These are phyloP conservation scores for Conidiobolus incongruus DNA, from an alignment of 371 early-diverging fungal genomes.

Conservation along the genomic window DNA sequence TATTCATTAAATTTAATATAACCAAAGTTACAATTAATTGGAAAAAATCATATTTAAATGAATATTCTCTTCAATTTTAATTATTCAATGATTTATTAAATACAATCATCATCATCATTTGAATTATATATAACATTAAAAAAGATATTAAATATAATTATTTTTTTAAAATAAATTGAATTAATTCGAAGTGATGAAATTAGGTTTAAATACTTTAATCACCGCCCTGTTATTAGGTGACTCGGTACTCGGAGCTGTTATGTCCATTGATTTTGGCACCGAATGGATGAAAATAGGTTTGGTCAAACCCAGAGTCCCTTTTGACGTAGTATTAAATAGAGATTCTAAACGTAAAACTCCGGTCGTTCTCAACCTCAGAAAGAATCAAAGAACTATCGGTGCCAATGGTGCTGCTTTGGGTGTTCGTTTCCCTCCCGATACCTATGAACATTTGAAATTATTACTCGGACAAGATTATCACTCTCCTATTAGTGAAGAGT, in stretches of 20 bases:
- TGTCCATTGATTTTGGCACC: conserved; percentile 89
- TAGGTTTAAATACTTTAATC: too few relatives aligned
- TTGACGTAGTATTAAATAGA: conserved; percentile 84
- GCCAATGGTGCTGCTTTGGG: conserved; percentile 65
- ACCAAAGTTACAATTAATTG: too few relatives aligned
- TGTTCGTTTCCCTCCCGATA: conserved; percentile 4
- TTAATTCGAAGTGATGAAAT: too few relatives aligned
- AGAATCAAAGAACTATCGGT: conserved; percentile 69
- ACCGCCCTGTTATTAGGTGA: too few relatives aligned
- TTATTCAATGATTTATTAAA: too few relatives aligned
- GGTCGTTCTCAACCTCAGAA: conserved; percentile 54
- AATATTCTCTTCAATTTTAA: too few relatives aligned
- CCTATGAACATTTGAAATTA: conserved; percentile 20
- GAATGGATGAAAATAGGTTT: conserved; percentile 91
- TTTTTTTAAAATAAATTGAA: too few relatives aligned
- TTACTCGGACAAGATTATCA: conserved; percentile 52
- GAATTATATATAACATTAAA: too few relatives aligned
- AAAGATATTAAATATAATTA: too few relatives aligned
- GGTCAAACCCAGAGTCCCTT: conserved; percentile 70
- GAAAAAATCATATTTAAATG: too few relatives aligned
- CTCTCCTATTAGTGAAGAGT: conserved; percentile 38
- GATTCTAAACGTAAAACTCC: conserved; percentile 90
- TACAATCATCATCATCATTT: too few relatives aligned
- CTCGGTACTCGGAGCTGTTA: conserved; percentile 27
- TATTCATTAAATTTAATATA: too few relatives aligned